phyloP scores from a whole-genome alignment of 805 yeast genomes.

The Trichomonascus vanleenenianus region DNA sequence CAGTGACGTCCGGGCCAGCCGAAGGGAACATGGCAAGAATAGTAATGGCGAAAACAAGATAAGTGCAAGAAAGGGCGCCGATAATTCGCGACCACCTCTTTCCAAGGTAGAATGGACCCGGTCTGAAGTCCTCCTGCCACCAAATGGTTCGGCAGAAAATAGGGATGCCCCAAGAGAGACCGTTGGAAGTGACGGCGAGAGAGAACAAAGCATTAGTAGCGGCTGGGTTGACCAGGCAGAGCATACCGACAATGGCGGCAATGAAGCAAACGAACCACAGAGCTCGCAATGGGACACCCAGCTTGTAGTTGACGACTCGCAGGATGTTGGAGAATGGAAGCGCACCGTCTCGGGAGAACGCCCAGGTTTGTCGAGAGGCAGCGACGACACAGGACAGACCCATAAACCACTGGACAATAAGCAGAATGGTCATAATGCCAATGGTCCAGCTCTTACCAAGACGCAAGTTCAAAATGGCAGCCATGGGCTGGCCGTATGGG shows the following conservation, averaged over 20 bases:
- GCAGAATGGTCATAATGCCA: constrained; percentile 52
- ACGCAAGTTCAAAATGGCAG: constrained; percentile 55
- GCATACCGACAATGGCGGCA: constrained; percentile 45
- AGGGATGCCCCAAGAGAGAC: constrained; percentile 58
- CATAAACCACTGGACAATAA: constrained; percentile 58
- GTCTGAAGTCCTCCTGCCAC: constrained; percentile 44
- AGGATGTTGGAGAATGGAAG: constrained; percentile 53
- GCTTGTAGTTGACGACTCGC: constrained; percentile 47
- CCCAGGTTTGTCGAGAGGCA: constrained; percentile 64
- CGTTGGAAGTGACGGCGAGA: constrained; percentile 53
- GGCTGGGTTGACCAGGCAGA: constrained; percentile 49
- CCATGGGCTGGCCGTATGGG: constrained; percentile 53
- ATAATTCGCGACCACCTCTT: constrained; percentile 36
- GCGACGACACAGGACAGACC: constrained; percentile 57
- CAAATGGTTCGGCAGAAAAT: constrained; percentile 43
- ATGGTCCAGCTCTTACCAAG: constrained; percentile 60
- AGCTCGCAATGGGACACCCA: constrained; percentile 59
- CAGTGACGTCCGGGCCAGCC: constrained; percentile 25
- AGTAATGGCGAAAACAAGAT: constrained; percentile 43
- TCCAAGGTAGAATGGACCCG: constrained; percentile 66
- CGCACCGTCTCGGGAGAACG: constrained; percentile 71
- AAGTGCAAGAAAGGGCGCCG: constrained; percentile 40
- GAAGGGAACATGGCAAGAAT: constrained; percentile 56
- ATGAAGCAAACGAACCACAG: constrained; percentile 46
- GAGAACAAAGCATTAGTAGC: constrained; percentile 65